A percentile compares a stretch with the other conserved stretches of the same genome.
Evolutionary conservation across 2,329 filamentous ascomycete species (phyloP).

Genomic region (Sporothrix dimorphospora): DNA sequence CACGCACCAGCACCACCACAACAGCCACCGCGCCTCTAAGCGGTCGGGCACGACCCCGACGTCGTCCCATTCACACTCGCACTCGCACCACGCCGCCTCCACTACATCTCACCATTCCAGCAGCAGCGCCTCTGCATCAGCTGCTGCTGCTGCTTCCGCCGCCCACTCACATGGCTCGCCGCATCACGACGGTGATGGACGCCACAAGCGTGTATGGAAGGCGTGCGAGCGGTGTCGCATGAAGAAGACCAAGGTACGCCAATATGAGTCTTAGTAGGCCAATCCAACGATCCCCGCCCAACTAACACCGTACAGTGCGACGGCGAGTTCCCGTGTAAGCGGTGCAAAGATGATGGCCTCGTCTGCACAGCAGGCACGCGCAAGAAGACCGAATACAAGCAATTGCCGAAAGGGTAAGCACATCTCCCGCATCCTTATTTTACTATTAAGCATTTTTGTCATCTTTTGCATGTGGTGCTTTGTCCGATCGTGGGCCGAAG

Average conservation of each 20-base stretch:
- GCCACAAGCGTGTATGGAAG: slow-evolving; percentile 69
- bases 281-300: background rate
- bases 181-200: slow-evolving; percentile 51
- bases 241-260: slow-evolving; percentile 68
- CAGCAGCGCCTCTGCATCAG: background rate
- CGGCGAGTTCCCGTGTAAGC: slow-evolving; percentile 67
- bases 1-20: slow-evolving; percentile 32
- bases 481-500: background rate
- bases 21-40: slow-evolving; percentile 54
- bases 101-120: slow-evolving; percentile 8
- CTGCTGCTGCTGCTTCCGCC: slow-evolving; percentile 28
- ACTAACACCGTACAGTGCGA: slow-evolving; percentile 54
- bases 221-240: slow-evolving; percentile 68
- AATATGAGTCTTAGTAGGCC: background rate
- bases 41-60: slow-evolving; percentile 44
- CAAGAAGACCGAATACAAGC: slow-evolving; percentile 71
- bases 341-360: slow-evolving; percentile 67
- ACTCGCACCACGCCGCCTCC: slow-evolving; percentile 38
- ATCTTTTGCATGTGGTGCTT: background rate
- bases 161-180: slow-evolving; percentile 40
- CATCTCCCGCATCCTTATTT: background rate
- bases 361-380: slow-evolving; percentile 65
- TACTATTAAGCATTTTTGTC: background rate
- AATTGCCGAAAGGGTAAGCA: slow-evolving; percentile 62
- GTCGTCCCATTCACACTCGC: slow-evolving; percentile 42